Conservation (phyloP, 2,329 filamentous ascomycete genomes). For the Grosmannia penicillata region DNA sequence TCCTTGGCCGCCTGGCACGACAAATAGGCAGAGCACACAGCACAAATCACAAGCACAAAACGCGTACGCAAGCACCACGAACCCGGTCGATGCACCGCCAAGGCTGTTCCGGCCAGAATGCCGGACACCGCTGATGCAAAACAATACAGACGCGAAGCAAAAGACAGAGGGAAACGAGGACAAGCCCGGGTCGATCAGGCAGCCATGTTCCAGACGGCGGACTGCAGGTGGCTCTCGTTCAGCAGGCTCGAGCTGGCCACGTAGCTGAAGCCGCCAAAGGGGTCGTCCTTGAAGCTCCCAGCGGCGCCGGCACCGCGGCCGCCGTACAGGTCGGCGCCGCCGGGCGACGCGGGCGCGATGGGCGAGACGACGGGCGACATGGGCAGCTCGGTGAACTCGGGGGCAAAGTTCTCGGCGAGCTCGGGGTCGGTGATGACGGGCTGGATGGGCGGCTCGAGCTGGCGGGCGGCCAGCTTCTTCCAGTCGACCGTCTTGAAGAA, state of each 20-base stretch:
- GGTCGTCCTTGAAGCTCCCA: conserved; percentile 31
- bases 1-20: too few relatives aligned
- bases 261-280: conserved; percentile 51
- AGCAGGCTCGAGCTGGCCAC: conserved; percentile 43
- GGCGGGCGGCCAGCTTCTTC: conserved; percentile 68
- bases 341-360: not conserved
- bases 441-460: conserved; percentile 77
- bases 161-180: not conserved
- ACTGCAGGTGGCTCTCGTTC: conserved; percentile 26
- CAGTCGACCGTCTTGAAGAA: conserved; percentile 98
- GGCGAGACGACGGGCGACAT: conserved; percentile 53
- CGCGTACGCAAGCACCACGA: too few relatives aligned
- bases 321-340: not conserved
- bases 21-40: too few relatives aligned
- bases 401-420: conserved; percentile 87
- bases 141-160: not conserved
- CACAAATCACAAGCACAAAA: too few relatives aligned
- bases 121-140: too few relatives aligned
- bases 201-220: not conserved
- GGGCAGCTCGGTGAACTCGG: conserved; percentile 78
- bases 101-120: too few relatives aligned
- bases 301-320: not conserved
- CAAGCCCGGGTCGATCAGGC: not conserved
- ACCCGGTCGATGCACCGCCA: too few relatives aligned
- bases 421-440: conserved; percentile 92